Evolutionary conservation across 2,329 filamentous ascomycete species (phyloP), one percentile per base, ranked within the genome.

Genomic region (Didymella sp.): DNA sequence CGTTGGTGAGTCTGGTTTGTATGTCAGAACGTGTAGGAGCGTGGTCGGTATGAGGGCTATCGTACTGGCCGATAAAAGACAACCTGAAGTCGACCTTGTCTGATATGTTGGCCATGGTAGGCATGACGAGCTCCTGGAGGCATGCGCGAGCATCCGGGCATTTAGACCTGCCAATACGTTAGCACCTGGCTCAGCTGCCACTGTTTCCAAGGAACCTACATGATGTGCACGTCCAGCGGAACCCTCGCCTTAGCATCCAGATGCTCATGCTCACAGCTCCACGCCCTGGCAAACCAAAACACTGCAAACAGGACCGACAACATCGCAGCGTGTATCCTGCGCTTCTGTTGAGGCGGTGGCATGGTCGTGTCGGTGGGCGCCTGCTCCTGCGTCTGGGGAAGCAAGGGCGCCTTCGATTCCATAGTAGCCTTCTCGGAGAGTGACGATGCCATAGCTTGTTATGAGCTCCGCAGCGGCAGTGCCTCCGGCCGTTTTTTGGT

Each of bases 81-180:
- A 98, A 82, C 27, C 84, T 89, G 76, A 99, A 98, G 80, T 96
- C 88, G 60, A 98, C 92, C 75, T 96, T 95, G 62, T 91, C 85
- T 59, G 86, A 83, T 33, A 93, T 84, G 56, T 86, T 84, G 76
- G 92, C 87, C 93, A 99, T 97, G 21, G 88, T 85, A 0, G 95
- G 95, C 15, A 98, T 79, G 22, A 99, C 83, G 66, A 99, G 79
- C 58, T 92, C 81, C 60, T 87, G 85, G 19, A 99, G 81, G 70
- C 94, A 97, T 72, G 91, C 89, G 75, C 83, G 84, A 2, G 95
- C 92, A 77, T 99, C 95, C 0, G 94, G 93, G 71, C 95, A 99
- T 82, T 98, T 97, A 11, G 75, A 77, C 73, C 73, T 75, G 57
- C 4, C 3, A 4, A 1, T 15, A 9, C 25, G 21, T 59, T 4